Percentiles rank a stretch among this genome's conserved stretches.
phyloP scores from a whole-genome alignment of 2,329 filamentous ascomycete genomes.

The Furcasterigmium furcatum region DNA sequence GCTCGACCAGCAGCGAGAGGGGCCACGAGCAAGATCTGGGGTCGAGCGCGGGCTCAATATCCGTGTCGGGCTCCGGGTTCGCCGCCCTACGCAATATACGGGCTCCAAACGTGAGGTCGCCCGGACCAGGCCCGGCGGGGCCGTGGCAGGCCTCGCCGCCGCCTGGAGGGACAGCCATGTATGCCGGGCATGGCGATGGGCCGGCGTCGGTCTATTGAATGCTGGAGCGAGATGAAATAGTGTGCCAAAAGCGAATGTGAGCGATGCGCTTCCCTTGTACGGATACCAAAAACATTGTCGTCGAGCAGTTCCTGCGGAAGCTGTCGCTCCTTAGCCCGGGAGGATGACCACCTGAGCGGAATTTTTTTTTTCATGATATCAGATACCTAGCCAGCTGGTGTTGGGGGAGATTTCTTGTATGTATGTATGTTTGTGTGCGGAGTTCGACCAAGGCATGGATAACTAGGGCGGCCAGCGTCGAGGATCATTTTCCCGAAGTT shows the following conservation, averaged over 20 bases:
- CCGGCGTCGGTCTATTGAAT: slow-evolving; percentile 3
- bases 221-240: background rate
- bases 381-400: too few relatives aligned
- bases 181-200: background rate
- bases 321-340: background rate
- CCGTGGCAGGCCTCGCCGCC: slow-evolving; percentile 1
- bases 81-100: slow-evolving; percentile 11
- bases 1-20: slow-evolving; percentile 12
- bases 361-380: too few relatives aligned
- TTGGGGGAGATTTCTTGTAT: too few relatives aligned
- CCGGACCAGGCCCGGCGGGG: slow-evolving; percentile 9
- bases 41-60: slow-evolving; percentile 20
- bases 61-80: slow-evolving; percentile 6
- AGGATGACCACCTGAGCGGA: background rate
- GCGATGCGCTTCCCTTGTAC: background rate
- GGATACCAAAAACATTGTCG: background rate
- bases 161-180: background rate
- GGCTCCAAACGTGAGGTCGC: slow-evolving; percentile 9
- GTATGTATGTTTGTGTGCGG: too few relatives aligned
- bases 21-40: slow-evolving; percentile 1
- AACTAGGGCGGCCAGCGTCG: too few relatives aligned
- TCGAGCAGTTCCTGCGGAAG: background rate
- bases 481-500: too few relatives aligned
- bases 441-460: too few relatives aligned
- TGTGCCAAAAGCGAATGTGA: too few relatives aligned